A percentile compares a stretch with the other conserved stretches of the same genome.
These are phyloP conservation scores for Phlyctochytrium bullatum DNA, from an alignment of 192 early-diverging fungal species.

Conservation along the genomic window DNA sequence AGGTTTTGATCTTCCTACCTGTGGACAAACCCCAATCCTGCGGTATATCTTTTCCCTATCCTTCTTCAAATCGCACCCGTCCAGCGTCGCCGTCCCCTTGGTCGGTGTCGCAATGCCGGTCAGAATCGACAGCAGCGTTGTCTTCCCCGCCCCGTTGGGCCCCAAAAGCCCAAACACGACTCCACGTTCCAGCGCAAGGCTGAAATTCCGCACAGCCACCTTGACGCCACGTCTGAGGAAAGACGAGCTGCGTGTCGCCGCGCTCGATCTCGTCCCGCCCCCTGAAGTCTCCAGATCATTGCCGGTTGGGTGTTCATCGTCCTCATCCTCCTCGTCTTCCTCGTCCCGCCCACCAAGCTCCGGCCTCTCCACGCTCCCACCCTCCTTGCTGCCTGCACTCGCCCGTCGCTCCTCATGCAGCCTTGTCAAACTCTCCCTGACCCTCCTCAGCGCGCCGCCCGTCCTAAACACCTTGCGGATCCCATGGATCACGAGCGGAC, in stretches of 20 bases:
- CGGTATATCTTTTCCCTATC: conserved; percentile 54
- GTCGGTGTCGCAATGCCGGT: conserved; percentile 65
- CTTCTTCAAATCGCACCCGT: conserved; percentile 53
- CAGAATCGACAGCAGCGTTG: conserved; percentile 68
- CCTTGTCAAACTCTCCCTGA: too few species aligned
- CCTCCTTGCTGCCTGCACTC: too few species aligned
- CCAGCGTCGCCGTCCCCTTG: conserved; percentile 53
- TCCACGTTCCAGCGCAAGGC: conserved; percentile 56
- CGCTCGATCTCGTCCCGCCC: too few species aligned
- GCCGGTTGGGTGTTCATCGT: too few species aligned
- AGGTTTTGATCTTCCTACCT: conserved; percentile 41
- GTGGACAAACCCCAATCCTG: conserved; percentile 72
- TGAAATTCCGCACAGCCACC: conserved; percentile 63
- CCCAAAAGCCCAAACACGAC: conserved; percentile 68
- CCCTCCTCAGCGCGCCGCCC: conserved; percentile 12
- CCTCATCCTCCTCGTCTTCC: background rate
- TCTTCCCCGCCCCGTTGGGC: conserved; percentile 58
- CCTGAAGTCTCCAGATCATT: too few species aligned
- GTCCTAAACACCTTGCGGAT: conserved; percentile 63
- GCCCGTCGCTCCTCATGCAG: too few species aligned
- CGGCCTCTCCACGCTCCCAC: too few species aligned
- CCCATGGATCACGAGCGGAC: conserved; percentile 55
- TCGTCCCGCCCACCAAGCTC: background rate
- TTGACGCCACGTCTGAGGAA: conserved; percentile 10
- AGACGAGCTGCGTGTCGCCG: background rate